Evolutionary conservation across 1,284 basidiomycete genomes (phyloP).

Genomic region (Rhodotorula sp.): DNA sequence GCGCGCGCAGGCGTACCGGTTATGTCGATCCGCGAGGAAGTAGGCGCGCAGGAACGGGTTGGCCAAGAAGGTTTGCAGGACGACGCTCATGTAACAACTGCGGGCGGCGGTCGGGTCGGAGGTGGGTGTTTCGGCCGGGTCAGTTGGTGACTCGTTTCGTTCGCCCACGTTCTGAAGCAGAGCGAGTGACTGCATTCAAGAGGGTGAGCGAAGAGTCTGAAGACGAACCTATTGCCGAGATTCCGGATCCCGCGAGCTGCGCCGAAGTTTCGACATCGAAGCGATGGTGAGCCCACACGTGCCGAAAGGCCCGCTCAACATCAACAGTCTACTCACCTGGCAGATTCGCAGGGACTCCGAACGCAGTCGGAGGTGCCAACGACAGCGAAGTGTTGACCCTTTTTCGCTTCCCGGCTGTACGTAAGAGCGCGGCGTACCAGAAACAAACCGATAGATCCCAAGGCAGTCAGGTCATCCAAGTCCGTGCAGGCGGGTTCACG

Average conservation of each 20-base stretch:
- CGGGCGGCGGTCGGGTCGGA: no score
- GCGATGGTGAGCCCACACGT: not conserved
- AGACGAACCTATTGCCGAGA: conserved; percentile 57
- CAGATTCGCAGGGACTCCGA: not conserved
- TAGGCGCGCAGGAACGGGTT: conserved; percentile 88
- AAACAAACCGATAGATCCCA: no score
- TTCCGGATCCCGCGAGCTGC: conserved; percentile 76
- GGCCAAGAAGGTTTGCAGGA: conserved; percentile 87
- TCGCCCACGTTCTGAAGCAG: no score
- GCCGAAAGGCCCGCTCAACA: no score
- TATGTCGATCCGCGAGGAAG: conserved; percentile 85
- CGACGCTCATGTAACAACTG: conserved; percentile 91
- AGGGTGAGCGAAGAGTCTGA: no score
- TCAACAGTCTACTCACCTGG: conserved; percentile 2
- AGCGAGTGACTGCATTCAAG: no score
- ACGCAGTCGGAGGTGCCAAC: not conserved
- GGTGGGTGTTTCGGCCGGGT: no score
- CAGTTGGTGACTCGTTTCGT: no score
- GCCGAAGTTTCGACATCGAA: no score
- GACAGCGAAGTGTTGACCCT: conserved; percentile 4
- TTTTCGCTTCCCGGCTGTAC: conserved; percentile 14
- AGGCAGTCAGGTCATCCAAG: not conserved
- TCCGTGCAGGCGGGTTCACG: not conserved
- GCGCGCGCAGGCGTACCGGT: conserved; percentile 59
- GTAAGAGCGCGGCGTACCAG: no score